Evolutionary conservation across 495 filamentous ascomycete genomes (phyloP).

Genomic region (Evansstolkia leycettana): DNA sequence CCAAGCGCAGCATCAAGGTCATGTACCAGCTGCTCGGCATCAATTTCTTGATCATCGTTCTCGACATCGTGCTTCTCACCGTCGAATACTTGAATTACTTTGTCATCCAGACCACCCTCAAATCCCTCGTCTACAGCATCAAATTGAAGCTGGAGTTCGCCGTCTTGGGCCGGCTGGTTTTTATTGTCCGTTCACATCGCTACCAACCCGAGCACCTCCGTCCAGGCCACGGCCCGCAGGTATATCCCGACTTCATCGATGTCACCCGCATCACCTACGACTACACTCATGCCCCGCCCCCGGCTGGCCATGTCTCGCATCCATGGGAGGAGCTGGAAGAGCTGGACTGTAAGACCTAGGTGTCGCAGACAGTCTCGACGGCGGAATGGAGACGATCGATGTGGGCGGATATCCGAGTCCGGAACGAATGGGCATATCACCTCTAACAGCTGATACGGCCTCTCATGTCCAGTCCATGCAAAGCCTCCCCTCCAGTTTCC

Average conservation of each 20-base stretch:
- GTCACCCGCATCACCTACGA: neutral
- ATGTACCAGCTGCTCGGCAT: slow-evolving; percentile 34
- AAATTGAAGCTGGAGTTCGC: slow-evolving; percentile 44
- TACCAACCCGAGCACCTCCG: no score
- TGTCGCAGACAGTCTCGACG: no score
- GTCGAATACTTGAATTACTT: slow-evolving; percentile 33
- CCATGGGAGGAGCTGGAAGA: neutral
- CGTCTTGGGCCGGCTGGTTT: slow-evolving; percentile 23
- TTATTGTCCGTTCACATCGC: no score
- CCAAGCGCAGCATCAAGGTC: slow-evolving; percentile 15
- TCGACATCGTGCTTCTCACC: slow-evolving; percentile 32
- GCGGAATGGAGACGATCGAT: no score
- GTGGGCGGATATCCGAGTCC: no score
- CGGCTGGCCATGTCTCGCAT: neutral
- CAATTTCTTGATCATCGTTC: slow-evolving; percentile 27
- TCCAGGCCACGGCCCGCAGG: no score
- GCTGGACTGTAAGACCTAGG: no score
- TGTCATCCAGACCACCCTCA: slow-evolving; percentile 29
- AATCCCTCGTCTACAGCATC: slow-evolving; percentile 36
- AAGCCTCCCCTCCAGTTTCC: no score
- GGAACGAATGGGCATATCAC: no score
- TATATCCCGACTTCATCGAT: neutral
- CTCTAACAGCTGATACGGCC: no score
- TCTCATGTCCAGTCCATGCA: no score
- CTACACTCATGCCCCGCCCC: neutral